Conservation (phyloP, 2,329 filamentous ascomycete genomes). For the Fulvia fulva region DNA sequence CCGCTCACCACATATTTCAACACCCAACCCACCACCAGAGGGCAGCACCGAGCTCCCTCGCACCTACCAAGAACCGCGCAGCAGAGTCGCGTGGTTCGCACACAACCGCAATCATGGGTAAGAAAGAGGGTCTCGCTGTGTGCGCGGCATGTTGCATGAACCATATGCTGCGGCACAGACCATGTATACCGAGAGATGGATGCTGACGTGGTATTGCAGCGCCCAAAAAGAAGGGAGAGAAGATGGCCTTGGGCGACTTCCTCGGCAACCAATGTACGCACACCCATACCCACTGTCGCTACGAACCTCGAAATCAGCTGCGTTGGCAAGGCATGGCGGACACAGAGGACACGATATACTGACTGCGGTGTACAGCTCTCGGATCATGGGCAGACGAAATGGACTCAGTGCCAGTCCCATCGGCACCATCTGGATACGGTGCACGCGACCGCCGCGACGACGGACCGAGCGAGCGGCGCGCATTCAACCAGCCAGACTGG, state of each 20-base stretch:
- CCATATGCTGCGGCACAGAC: background rate
- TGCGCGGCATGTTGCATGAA: conserved; percentile 9
- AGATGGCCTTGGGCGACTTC: conserved; percentile 97
- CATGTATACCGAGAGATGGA: background rate
- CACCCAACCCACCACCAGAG: conserved; percentile 6
- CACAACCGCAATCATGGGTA: conserved; percentile 58
- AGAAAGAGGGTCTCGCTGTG: conserved; percentile 25
- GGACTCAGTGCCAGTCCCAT: conserved; percentile 52
- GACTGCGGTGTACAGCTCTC: conserved; percentile 50
- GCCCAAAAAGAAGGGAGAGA: conserved; percentile 87
- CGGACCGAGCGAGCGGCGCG: conserved; percentile 42
- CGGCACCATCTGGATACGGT: conserved; percentile 25
- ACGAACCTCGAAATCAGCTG: background rate
- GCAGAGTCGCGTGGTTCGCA: conserved; percentile 21
- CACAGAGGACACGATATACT: conserved; percentile 10
- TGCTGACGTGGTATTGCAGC: conserved; percentile 27
- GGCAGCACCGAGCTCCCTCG: conserved; percentile 4
- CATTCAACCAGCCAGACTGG: conserved; percentile 40
- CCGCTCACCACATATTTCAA: conserved; percentile 9
- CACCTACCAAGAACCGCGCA: conserved; percentile 9
- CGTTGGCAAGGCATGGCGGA: background rate
- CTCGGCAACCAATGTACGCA: conserved; percentile 76
- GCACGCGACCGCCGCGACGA: conserved; percentile 27
- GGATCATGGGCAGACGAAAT: conserved; percentile 99
- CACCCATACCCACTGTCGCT: background rate